Evolutionary conservation across 2,329 filamentous ascomycete genomes (phyloP).

Genomic region (Nannizziopsis barbatae): DNA sequence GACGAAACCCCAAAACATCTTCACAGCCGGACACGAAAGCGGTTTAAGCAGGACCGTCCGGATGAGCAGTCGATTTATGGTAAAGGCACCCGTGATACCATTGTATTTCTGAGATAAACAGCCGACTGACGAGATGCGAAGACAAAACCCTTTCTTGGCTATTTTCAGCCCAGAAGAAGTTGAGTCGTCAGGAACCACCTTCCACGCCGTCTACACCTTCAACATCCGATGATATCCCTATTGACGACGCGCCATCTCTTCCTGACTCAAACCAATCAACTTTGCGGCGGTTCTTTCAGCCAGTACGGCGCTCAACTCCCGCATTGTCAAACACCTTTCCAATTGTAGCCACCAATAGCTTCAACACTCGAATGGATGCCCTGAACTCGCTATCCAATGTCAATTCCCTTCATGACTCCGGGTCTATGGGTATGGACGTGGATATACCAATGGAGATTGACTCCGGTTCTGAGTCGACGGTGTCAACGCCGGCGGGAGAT

Average conservation of each 20-base stretch:
- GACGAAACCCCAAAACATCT: constrained; percentile 35
- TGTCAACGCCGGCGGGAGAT: constrained; percentile 14
- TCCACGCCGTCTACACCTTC: neutral
- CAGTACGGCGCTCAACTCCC: constrained; percentile 17
- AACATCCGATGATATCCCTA: constrained; percentile 3
- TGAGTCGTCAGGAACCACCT: constrained; percentile 11
- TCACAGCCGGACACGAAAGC: constrained; percentile 48
- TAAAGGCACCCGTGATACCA: constrained; percentile 23
- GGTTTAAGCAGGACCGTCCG: constrained; percentile 48
- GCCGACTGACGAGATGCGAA: constrained; percentile 16
- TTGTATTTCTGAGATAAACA: constrained; percentile 1
- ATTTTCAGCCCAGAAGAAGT: constrained; percentile 31
- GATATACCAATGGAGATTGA: constrained; percentile 26
- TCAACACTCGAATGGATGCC: neutral
- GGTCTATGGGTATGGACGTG: constrained; percentile 21
- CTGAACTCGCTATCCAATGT: neutral
- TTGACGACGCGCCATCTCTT: constrained; percentile 20
- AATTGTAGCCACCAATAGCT: neutral
- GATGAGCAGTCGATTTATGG: constrained; percentile 46
- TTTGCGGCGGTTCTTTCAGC: constrained; percentile 32
- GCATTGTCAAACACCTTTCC: neutral
- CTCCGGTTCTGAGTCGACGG: constrained; percentile 15
- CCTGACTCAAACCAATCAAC: constrained; percentile 33
- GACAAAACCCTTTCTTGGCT: constrained; percentile 35
- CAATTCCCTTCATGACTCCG: neutral